Conservation (phyloP, 2,329 filamentous ascomycete genomes). For the Cytospora mali region DNA sequence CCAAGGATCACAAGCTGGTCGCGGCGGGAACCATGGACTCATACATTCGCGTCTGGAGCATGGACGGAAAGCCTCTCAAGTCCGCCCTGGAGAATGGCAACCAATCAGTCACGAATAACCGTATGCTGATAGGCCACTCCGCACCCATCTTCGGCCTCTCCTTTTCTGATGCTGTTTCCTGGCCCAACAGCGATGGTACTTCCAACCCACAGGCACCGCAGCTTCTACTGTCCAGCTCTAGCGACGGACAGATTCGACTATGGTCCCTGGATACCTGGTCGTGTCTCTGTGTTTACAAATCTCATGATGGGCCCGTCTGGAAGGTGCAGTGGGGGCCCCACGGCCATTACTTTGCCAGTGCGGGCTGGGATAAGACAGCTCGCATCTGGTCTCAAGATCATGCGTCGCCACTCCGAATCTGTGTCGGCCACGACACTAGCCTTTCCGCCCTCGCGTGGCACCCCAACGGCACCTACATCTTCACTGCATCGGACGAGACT, state of each 20-base stretch:
- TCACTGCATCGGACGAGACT: constrained; percentile 82
- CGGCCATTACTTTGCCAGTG: constrained; percentile 91
- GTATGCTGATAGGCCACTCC: constrained; percentile 83
- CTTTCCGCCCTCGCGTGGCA: constrained; percentile 95
- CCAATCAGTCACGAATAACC: constrained; percentile 59
- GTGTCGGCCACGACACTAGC: constrained; percentile 89
- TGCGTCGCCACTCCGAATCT: constrained; percentile 82
- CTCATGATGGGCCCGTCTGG: constrained; percentile 87
- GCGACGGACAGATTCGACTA: constrained; percentile 83
- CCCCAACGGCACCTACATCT: constrained; percentile 89
- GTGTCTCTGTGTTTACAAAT: constrained; percentile 93
- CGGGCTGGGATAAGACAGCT: constrained; percentile 85
- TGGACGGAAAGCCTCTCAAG: constrained; percentile 80
- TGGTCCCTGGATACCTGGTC: constrained; percentile 93
- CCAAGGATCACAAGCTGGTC: constrained; percentile 83
- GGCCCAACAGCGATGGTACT: constrained; percentile 45
- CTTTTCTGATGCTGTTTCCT: constrained; percentile 74
- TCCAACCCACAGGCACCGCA: constrained; percentile 57
- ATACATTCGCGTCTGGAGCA: constrained; percentile 91
- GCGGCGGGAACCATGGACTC: constrained; percentile 91
- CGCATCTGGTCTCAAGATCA: constrained; percentile 93
- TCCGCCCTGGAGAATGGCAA: constrained; percentile 64
- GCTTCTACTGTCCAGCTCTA: constrained; percentile 83
- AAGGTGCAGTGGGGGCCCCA: constrained; percentile 88
- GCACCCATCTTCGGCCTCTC: constrained; percentile 87